phyloP scores from a whole-genome alignment of 192 early-diverging fungal genomes.

The Coemansia furcata region DNA sequence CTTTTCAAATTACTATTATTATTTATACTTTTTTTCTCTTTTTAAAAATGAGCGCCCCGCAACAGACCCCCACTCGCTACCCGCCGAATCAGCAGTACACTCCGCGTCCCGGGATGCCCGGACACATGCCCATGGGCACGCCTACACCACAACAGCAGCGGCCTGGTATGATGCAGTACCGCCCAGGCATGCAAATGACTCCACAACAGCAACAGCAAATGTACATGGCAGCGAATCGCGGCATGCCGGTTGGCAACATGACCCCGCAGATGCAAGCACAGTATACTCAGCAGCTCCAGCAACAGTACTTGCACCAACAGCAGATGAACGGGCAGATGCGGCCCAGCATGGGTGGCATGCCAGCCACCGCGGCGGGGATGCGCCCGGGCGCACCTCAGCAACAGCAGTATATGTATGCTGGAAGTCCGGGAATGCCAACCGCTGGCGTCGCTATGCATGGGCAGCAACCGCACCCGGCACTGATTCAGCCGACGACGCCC shows the following conservation, averaged over 20 bases:
- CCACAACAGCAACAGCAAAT: slow-evolving; percentile 16
- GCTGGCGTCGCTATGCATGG: slow-evolving; percentile 24
- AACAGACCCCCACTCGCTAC: slow-evolving; percentile 40
- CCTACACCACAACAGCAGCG: slow-evolving; percentile 27
- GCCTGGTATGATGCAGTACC: slow-evolving; percentile 31
- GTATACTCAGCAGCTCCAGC: slow-evolving; percentile 24
- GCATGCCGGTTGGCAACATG: not conserved
- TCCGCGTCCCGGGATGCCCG: slow-evolving; percentile 22
- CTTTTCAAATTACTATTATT: too few relatives aligned
- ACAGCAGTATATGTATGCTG: slow-evolving; percentile 30
- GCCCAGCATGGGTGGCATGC: slow-evolving; percentile 15
- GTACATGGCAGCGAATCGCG: slow-evolving; percentile 14
- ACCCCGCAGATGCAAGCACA: slow-evolving; percentile 32
- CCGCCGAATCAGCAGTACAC: slow-evolving; percentile 28
- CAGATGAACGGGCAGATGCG: slow-evolving; percentile 24
- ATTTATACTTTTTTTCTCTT: not conserved
- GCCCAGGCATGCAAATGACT: slow-evolving; percentile 17
- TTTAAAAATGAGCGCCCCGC: slow-evolving; percentile 33
- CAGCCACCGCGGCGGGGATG: not conserved
- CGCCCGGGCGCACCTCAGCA: slow-evolving; percentile 17
- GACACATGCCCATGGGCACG: slow-evolving; percentile 21
- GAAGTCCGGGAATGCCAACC: slow-evolving; percentile 19
- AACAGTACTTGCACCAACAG: slow-evolving; percentile 31
- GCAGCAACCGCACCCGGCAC: slow-evolving; percentile 36
- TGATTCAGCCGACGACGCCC: slow-evolving; percentile 23